phyloP scores from a whole-genome alignment of 768 basidiomycete genomes.

The Megacollybia marginata region DNA sequence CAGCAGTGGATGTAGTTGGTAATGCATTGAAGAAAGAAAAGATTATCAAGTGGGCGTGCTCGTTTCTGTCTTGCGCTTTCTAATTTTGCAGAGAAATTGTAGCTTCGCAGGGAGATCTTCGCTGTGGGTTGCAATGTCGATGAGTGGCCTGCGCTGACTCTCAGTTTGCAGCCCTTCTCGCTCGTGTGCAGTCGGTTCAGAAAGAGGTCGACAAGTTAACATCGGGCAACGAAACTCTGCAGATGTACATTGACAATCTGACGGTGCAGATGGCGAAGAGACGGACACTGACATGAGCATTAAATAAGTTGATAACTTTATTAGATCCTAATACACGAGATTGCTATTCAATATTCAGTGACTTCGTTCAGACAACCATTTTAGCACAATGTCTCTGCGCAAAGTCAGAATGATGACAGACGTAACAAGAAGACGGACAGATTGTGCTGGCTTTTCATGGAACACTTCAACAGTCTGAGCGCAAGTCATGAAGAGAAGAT shows the following conservation, averaged over 20 bases:
- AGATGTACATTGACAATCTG: conserved; percentile 86
- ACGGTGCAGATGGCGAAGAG: conserved; percentile 83
- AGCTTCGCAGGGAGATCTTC: conserved; percentile 70
- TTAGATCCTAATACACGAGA: not conserved
- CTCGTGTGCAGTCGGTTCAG: conserved; percentile 62
- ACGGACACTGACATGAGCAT: conserved; percentile 20
- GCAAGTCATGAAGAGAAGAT: conserved; percentile 1
- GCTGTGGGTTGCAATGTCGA: conserved; percentile 37
- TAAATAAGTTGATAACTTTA: not conserved
- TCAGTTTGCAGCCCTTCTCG: conserved; percentile 46
- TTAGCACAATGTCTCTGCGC: conserved; percentile 64
- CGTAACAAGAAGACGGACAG: conserved; percentile 39
- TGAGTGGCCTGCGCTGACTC: not conserved
- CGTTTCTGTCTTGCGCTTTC: not conserved
- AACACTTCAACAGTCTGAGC: conserved; percentile 52
- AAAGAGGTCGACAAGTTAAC: conserved; percentile 73
- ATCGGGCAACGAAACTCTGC: conserved; percentile 75
- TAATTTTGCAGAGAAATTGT: conserved; percentile 55
- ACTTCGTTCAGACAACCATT: conserved; percentile 78
- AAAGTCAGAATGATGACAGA: conserved; percentile 1
- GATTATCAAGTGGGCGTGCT: conserved; percentile 55
- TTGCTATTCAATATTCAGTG: conserved; percentile 33
- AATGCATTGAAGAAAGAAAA: conserved; percentile 76
- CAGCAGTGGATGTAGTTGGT: conserved; percentile 57
- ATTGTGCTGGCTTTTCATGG: conserved; percentile 95